These are phyloP conservation scores for Verbena officinalis DNA, from an alignment of 257 asterid species.

Conservation along the genomic window DNA sequence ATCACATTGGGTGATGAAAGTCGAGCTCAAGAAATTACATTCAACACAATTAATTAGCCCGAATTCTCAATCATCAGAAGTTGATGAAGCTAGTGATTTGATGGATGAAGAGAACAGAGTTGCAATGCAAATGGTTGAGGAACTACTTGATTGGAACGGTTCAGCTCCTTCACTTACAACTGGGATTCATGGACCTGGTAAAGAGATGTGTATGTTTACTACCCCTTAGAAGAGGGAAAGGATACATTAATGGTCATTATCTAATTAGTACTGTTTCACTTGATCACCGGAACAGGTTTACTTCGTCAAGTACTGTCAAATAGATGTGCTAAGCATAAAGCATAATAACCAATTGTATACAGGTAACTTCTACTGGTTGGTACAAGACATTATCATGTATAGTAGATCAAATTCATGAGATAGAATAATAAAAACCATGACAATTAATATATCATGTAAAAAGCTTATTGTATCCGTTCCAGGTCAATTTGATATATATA, in stretches of 20 bases:
- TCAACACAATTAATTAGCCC: not conserved
- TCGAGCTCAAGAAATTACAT: constrained; percentile 52
- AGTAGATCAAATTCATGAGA: too few relatives aligned
- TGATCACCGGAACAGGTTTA: not conserved
- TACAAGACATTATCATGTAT: constrained; percentile 21
- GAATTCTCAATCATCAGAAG: constrained; percentile 16
- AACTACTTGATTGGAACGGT: constrained; percentile 61
- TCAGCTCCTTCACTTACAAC: constrained; percentile 33
- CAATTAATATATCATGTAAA: not conserved
- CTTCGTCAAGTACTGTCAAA: not conserved
- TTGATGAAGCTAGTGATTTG: constrained; percentile 22
- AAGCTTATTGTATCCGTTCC: constrained; percentile 9
- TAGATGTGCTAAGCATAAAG: constrained; percentile 1
- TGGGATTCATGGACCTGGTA: constrained; percentile 20
- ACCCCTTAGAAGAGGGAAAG: not conserved
- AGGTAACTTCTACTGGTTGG: constrained; percentile 14
- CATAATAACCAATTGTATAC: constrained; percentile 19
- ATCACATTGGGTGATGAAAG: constrained; percentile 69
- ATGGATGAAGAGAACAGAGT: constrained; percentile 71
- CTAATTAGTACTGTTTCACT: not conserved
- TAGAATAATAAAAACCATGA: not conserved
- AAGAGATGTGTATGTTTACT: constrained; percentile 13
- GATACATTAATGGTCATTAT: not conserved
- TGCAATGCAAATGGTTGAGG: constrained; percentile 91
- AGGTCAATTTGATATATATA: too few relatives aligned